A percentile compares a stretch with the other conserved stretches of the same genome.
These are phyloP conservation scores for Asclepias syriaca DNA, from an alignment of 257 asterid genomes.

Conservation along the genomic window DNA sequence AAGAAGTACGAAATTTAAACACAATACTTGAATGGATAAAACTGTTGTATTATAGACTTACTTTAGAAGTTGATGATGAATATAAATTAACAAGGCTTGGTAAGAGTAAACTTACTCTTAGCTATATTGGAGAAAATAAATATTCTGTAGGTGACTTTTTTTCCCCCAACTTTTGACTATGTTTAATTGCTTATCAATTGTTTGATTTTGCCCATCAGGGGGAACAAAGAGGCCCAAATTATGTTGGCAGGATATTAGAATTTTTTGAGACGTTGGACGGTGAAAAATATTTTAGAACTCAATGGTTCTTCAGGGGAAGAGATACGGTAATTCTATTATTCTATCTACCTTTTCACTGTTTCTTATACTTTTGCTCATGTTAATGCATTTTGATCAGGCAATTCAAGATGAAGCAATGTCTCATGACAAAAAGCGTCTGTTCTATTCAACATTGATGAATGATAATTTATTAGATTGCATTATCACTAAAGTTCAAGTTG, in stretches of 20 bases:
- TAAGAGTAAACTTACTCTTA: neutral
- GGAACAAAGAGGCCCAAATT: slow-evolving; percentile 44
- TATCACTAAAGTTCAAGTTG: slow-evolving; percentile 59
- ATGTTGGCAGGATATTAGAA: slow-evolving; percentile 67
- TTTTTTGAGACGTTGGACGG: slow-evolving; percentile 63
- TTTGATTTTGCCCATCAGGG: slow-evolving; percentile 57
- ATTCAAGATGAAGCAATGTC: slow-evolving; percentile 43
- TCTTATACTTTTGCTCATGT: neutral
- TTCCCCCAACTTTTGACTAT: slow-evolving; percentile 17
- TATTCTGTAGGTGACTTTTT: neutral
- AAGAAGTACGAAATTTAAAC: neutral
- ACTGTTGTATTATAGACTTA: neutral
- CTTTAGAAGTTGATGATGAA: neutral
- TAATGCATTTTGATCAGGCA: slow-evolving; percentile 37
- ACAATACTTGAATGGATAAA: neutral
- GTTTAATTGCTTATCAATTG: slow-evolving; percentile 30
- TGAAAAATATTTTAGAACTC: slow-evolving; percentile 68
- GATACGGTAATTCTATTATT: slow-evolving; percentile 55
- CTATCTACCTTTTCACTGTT: neutral
- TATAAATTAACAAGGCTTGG: neutral
- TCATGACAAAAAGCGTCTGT: slow-evolving; percentile 66
- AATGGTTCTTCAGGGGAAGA: slow-evolving; percentile 79
- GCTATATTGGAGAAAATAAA: neutral
- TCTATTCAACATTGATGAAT: slow-evolving; percentile 60
- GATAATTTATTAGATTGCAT: slow-evolving; percentile 75